Conservation (phyloP, 768 basidiomycete genomes). For the Trametes punicea region DNA sequence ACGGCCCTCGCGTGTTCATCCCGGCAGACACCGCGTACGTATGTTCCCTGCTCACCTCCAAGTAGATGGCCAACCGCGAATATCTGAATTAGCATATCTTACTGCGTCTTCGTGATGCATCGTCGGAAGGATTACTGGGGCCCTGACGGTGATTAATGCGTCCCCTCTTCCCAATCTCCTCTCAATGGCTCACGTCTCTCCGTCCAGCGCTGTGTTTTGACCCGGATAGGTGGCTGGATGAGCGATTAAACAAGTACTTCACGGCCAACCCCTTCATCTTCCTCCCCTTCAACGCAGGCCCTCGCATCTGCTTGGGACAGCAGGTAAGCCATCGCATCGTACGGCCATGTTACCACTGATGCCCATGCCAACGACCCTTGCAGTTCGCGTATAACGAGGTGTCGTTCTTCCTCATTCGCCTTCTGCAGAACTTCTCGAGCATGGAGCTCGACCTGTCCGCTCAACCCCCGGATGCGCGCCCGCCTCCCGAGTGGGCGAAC, state of each 20-base stretch:
- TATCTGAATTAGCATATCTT: conserved; percentile 17
- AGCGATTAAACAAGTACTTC: conserved; percentile 49
- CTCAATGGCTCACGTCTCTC: neutral
- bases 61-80: conserved; percentile 18
- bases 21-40: conserved; percentile 30
- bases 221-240: conserved; percentile 64
- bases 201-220: conserved; percentile 44
- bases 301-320: conserved; percentile 59
- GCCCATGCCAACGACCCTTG: neutral
- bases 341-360: no score
- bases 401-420: conserved; percentile 50
- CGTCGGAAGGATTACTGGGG: conserved; percentile 54
- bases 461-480: conserved; percentile 31
- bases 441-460: conserved; percentile 39
- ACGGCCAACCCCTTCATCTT: conserved; percentile 65
- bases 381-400: conserved; percentile 56
- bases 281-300: conserved; percentile 66
- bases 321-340: conserved; percentile 27
- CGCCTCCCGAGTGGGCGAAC: conserved; percentile 33
- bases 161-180: no score
- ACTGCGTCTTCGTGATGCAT: conserved; percentile 32
- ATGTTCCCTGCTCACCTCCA: no score
- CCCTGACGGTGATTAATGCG: conserved; percentile 37
- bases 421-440: conserved; percentile 46
- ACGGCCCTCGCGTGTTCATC: conserved; percentile 29